Base-by-base conservation (phyloP, 192 early-diverging fungal genomes). In the Anaeromyces robustus region DNA sequence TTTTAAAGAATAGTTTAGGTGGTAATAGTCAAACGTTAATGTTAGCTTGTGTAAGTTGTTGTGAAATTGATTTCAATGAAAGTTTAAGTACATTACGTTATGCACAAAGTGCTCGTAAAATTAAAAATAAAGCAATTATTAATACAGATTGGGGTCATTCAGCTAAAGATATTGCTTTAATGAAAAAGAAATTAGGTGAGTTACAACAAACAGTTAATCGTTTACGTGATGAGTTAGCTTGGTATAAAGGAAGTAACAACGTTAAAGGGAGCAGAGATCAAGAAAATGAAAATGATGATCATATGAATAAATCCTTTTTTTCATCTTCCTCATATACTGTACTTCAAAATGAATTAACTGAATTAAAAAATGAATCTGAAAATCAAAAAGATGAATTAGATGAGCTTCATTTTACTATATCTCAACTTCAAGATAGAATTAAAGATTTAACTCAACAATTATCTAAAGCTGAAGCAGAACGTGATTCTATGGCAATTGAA, bases 21-120 rank as follows among this genome's bases (percentile, higher is more conserved):
- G 98, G 98, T 39, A 98, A 80, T 80, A 80, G 84, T 78, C 92
- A 92, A 83, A 98, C 97, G 0, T 86, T 98, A 78, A 96, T 99
- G 92, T 92, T 99, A 81, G 96, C 98, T 0, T 98, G 96, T 86
- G 95, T 97, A 19, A 92, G 92, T 81, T 93, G 95, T 0, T 94
- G 93, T 29, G 95, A 96, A 82, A 82, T 88, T 78, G 96, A 96
- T 84, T 86, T 94, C 77, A 89, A 88, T 16, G 98, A 99, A 85
- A 96, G 96, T 11, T 83, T 99, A 68, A 98, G 96, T 84, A 99
- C 98, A 4, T 89, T 99, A 37, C 93, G 94, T 83, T 99, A 98
- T 83, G 98, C 98, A 11, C 94, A 97, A 78, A 90, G 98, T 17
- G 97, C 96, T 9, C 89, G 98, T 80, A 97, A 97, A 82, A 99